Conservation (phyloP, 148 eudicot species). For the Camellia lanceoleosa region DNA sequence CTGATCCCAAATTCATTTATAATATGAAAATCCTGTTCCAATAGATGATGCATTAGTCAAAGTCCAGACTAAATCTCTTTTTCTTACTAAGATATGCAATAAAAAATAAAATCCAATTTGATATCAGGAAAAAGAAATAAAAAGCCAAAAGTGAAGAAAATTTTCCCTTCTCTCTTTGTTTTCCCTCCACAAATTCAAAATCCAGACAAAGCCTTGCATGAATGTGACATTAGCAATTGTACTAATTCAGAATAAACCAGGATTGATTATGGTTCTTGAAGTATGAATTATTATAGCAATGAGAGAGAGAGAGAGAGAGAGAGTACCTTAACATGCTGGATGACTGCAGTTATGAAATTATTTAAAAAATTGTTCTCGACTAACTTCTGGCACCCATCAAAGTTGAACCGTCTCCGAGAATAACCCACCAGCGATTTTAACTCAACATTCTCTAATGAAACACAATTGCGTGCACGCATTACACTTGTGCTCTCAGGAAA, state of each 20-base stretch:
- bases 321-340: background rate
- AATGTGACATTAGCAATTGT: background rate
- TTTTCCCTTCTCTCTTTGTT: too few relatives aligned
- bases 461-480: background rate
- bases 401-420: too few relatives aligned
- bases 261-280: background rate
- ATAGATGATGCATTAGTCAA: background rate
- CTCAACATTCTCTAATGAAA: background rate
- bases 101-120: too few relatives aligned
- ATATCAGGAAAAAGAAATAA: too few relatives aligned
- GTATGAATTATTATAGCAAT: background rate
- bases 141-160: too few relatives aligned
- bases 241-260: background rate
- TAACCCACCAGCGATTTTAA: background rate
- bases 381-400: background rate
- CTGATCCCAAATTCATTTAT: too few relatives aligned
- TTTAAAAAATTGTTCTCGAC: background rate
- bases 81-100: background rate
- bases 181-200: background rate
- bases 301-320: background rate
- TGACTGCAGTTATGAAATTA: background rate
- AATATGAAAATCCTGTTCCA: background rate
- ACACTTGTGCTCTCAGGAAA: background rate
- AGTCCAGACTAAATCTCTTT: background rate
- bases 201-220: background rate